phyloP scores from a whole-genome alignment of 176 grass and related monocot species.

The Phragmites australis region DNA sequence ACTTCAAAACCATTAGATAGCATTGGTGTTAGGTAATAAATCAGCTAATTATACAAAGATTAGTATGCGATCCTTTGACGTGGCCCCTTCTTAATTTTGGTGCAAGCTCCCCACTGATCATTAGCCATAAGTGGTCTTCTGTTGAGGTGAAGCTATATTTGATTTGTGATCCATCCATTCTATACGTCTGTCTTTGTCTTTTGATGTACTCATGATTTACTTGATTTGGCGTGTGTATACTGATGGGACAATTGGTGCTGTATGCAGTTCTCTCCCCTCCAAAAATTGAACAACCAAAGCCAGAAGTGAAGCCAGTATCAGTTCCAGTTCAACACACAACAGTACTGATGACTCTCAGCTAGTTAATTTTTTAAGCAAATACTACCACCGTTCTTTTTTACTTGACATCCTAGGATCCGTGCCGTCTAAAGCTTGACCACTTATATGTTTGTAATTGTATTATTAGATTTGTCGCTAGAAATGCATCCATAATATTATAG shows the following conservation, averaged over 20 bases:
- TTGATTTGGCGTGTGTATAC: conserved; percentile 9
- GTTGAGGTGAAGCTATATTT: conserved; percentile 6
- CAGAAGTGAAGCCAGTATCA: conserved; percentile 42
- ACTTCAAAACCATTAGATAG: too few relatives aligned
- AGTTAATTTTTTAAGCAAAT: background rate
- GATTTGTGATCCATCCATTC: conserved; percentile 18
- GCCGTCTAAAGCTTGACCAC: too few relatives aligned
- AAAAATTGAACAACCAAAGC: conserved; percentile 44
- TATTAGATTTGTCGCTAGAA: too few relatives aligned
- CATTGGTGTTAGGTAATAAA: too few relatives aligned
- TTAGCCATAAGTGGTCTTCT: conserved; percentile 6
- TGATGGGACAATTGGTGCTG: conserved; percentile 25
- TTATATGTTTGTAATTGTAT: too few relatives aligned
- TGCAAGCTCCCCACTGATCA: too few relatives aligned
- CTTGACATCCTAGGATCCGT: too few relatives aligned
- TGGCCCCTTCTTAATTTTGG: too few relatives aligned
- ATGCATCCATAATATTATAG: too few relatives aligned
- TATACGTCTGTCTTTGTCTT: conserved; percentile 5
- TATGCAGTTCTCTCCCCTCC: conserved; percentile 61
- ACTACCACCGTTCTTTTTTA: background rate
- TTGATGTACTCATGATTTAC: conserved; percentile 14
- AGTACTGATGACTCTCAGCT: conserved; percentile 52
- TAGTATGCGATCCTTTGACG: too few relatives aligned
- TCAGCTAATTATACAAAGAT: too few relatives aligned
- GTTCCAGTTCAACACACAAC: conserved; percentile 18